These are phyloP conservation scores for Starmerella floricola DNA, from an alignment of 805 yeast genomes.

Conservation along the genomic window DNA sequence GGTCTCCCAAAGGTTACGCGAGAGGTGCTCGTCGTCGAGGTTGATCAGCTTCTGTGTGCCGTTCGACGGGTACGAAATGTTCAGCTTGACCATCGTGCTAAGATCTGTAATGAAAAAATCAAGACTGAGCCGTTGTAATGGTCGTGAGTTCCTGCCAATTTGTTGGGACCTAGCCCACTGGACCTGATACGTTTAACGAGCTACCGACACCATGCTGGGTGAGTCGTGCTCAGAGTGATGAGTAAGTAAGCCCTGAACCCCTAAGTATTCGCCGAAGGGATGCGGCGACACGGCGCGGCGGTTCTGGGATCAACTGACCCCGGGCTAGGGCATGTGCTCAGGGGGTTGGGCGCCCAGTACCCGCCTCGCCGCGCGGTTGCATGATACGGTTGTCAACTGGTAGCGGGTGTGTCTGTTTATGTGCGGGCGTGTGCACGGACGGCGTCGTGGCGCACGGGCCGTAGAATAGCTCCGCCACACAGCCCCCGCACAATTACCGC, in stretches of 20 bases:
- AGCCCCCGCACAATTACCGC: too few relatives aligned
- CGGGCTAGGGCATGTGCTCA: too few relatives aligned
- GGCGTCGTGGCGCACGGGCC: too few relatives aligned
- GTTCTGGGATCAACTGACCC: too few relatives aligned
- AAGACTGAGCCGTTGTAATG: neutral
- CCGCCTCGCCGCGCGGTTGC: too few relatives aligned
- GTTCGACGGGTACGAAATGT: slow-evolving; percentile 99
- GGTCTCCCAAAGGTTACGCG: slow-evolving; percentile 97
- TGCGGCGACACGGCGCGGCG: too few relatives aligned
- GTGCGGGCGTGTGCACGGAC: too few relatives aligned
- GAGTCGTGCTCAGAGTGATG: neutral
- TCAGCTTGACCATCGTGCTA: slow-evolving; percentile 47
- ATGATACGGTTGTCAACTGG: too few relatives aligned
- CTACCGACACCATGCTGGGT: neutral
- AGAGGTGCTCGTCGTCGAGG: slow-evolving; percentile 97
- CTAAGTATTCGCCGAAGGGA: neutral
- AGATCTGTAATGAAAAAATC: slow-evolving; percentile 14
- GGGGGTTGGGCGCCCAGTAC: too few relatives aligned
- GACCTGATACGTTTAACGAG: neutral
- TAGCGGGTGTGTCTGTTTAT: too few relatives aligned
- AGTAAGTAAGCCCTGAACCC: slow-evolving; percentile 6
- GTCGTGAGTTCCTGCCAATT: neutral
- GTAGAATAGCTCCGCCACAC: too few relatives aligned
- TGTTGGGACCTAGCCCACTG: neutral
- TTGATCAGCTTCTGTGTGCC: slow-evolving; percentile 98